Evolutionary conservation across 768 basidiomycete genomes (phyloP).

Genomic region (Leccinum uliginosum): DNA sequence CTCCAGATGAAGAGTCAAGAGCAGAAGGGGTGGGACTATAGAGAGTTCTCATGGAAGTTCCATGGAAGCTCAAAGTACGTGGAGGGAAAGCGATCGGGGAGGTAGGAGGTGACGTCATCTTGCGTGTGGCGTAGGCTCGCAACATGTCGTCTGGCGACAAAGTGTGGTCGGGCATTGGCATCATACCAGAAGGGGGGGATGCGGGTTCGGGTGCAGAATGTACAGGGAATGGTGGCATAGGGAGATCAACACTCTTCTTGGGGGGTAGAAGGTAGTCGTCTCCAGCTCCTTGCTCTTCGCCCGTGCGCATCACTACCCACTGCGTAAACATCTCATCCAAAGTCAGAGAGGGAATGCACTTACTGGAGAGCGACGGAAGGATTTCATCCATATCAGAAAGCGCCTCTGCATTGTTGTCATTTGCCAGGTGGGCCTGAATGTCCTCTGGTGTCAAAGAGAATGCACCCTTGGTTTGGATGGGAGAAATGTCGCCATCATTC

Average conservation of each 20-base stretch:
- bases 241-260: constrained; percentile 21
- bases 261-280: constrained; percentile 46
- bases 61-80: constrained; percentile 21
- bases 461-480: constrained; percentile 41
- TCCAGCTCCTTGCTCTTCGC: constrained; percentile 26
- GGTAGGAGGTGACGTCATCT: constrained; percentile 31
- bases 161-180: constrained; percentile 36
- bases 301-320: constrained; percentile 68
- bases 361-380: constrained; percentile 65
- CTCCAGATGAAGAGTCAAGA: constrained; percentile 5
- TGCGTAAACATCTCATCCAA: constrained; percentile 6
- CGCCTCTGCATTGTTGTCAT: constrained; percentile 25
- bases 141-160: constrained; percentile 76
- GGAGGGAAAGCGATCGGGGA: constrained; percentile 29
- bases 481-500: constrained; percentile 35
- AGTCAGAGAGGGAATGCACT: constrained; percentile 21
- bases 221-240: constrained; percentile 32
- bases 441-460: constrained; percentile 53
- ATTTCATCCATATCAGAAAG: constrained; percentile 51
- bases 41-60: constrained; percentile 28
- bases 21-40: constrained; percentile 21
- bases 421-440: constrained; percentile 50
- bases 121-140: constrained; percentile 61
- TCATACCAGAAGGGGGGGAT: constrained; percentile 37
- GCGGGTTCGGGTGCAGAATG: constrained; percentile 24